Evolutionary conservation across 306 rosid genomes (phyloP), one percentile per base, ranked within the genome.

Genomic region (Parietaria judaica): DNA sequence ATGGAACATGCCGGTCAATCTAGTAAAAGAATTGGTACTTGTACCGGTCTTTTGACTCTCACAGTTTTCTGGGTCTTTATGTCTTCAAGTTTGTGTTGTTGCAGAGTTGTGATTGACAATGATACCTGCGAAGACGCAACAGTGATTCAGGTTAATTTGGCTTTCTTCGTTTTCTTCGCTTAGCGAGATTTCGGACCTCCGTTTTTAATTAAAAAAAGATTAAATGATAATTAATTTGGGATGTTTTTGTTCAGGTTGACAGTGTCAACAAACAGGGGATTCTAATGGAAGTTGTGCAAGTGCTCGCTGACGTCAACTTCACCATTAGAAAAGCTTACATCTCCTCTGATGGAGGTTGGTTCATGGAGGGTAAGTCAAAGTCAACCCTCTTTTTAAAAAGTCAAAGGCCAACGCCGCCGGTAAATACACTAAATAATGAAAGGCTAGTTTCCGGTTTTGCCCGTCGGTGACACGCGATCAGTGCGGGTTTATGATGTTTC

Each of bases 331-430:
- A 92, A 76, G 96, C 99, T 3, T 86, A 84, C 67, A 88, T 92
- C 60, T 92, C 95, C 57, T 88, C 94, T 72, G 99, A 92, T 69
- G 99, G 90, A 44, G 85, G 85, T 43, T 88, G 96, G 96, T 92
- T 86, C 80, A 92, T 92, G 99, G 99, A 92, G 72, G 99, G 99
- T 88, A 77, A 65, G 55, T 60, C 68, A 71, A 67, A 23, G 31
- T 23, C 31, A 23, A 23, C 31, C 59, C 67, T 58, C 51, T 65
- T 61, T 41, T 41, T 23, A 23, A 23, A 23, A 23, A 23, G 31
- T 23, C 31, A 23, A 23, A 23, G 31, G 31, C 31, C 31, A 23
- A 23, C 31, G 31, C 31, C 2, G 31, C 31, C 31, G 31, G 31
- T 23, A 23, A 23, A 23, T 23, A 23, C 31, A 23, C 31, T 23